A percentile compares a stretch with the other conserved stretches of the same genome.
phyloP scores from a whole-genome alignment of 225 moss, liverwort and hornwort species.

The Physcomitrium patens region DNA sequence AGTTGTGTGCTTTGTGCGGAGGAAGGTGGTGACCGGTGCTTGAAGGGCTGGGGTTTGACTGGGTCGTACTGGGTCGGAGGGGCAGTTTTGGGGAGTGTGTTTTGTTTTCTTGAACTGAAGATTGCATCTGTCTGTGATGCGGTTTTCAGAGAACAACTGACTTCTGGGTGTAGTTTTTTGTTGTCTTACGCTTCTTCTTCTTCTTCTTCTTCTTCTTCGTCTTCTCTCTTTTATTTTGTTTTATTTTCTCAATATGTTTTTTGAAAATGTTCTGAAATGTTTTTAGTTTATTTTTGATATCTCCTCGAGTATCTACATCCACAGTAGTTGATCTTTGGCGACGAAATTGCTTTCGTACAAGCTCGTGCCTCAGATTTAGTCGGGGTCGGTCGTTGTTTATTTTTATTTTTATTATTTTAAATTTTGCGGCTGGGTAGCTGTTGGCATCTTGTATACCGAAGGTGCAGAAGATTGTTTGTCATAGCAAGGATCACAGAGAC shows the following conservation, averaged over 20 bases:
- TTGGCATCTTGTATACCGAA: neutral
- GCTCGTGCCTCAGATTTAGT: neutral
- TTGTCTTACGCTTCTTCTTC: neutral
- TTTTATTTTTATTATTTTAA: no score
- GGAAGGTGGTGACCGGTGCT: neutral
- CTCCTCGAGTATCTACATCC: no score
- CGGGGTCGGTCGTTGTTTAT: no score
- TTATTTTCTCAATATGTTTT: no score
- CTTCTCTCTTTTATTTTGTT: no score
- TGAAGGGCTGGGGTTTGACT: neutral
- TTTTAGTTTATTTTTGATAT: no score
- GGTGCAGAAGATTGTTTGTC: neutral
- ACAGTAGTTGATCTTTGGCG: no score
- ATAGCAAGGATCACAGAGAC: neutral
- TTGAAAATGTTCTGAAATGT: no score
- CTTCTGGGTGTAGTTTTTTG: neutral
- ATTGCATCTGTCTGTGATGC: conserved; percentile 3
- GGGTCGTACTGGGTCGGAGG: neutral
- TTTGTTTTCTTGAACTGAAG: conserved; percentile 1
- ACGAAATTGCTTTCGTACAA: no score
- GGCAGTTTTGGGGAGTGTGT: neutral
- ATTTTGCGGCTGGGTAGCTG: neutral
- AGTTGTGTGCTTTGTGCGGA: neutral
- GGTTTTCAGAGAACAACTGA: neutral
- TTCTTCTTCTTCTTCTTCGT: no score